phyloP scores from a whole-genome alignment of 2,329 filamentous ascomycete species.

The Ceratocystis colombiana region DNA sequence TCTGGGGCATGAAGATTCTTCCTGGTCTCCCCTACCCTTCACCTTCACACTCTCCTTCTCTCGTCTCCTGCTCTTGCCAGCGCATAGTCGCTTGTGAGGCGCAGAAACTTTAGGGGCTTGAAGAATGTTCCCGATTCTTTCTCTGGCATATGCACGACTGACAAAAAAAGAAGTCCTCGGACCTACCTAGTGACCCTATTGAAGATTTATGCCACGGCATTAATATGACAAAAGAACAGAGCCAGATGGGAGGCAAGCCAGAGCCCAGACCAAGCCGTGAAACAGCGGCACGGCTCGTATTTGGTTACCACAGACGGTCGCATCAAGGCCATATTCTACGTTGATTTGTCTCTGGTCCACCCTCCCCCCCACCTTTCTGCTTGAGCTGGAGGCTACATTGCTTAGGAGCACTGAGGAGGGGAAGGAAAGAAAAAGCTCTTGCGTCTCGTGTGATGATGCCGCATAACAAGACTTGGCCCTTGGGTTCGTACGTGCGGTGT shows the following conservation, averaged over 20 bases:
- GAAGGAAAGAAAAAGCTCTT: neutral
- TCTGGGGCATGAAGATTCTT: conserved; percentile 13
- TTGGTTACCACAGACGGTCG: neutral
- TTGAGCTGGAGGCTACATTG: neutral
- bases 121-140: neutral
- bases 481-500: neutral
- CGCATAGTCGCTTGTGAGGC: neutral
- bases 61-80: neutral
- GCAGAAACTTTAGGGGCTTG: neutral
- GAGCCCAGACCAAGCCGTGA: neutral
- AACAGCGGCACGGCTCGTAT: conserved; percentile 7
- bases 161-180: neutral
- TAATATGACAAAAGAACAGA: neutral
- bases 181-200: neutral
- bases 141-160: neutral
- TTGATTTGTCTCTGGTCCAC: neutral
- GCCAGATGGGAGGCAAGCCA: neutral
- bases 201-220: neutral
- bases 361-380: neutral
- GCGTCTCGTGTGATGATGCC: neutral
- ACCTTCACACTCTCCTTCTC: too few species aligned
- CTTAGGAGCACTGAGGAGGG: neutral
- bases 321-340: neutral
- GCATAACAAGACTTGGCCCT: conserved; percentile 4
- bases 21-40: neutral